phyloP scores from a whole-genome alignment of 371 early-diverging fungal genomes.

The Rhizomucor miehei region DNA sequence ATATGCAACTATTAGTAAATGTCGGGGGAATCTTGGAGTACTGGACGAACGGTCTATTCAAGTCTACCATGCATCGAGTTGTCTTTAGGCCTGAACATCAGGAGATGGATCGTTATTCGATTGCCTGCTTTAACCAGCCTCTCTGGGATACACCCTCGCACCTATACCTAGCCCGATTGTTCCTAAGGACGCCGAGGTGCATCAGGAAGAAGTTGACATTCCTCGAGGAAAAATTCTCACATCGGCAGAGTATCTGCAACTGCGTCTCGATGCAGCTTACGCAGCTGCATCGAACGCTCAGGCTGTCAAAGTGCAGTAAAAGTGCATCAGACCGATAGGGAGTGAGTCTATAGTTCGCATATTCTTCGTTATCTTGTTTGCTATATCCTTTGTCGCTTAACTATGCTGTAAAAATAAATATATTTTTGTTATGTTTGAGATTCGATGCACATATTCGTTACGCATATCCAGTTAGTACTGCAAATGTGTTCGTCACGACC shows the following conservation, averaged over 20 bases:
- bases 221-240: conserved; percentile 2
- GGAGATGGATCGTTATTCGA: conserved; percentile 62
- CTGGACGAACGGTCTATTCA: conserved; percentile 72
- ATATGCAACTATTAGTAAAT: conserved; percentile 67
- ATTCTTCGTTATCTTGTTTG: too few species aligned
- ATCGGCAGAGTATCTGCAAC: conserved; percentile 6
- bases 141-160: conserved; percentile 33
- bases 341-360: too few species aligned
- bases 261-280: conserved; percentile 12
- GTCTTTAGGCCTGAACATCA: conserved; percentile 58
- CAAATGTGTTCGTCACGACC: too few species aligned
- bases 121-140: conserved; percentile 70
- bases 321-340: too few species aligned
- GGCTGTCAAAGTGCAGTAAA: too few species aligned
- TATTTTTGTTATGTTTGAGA: too few species aligned
- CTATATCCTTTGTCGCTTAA: too few species aligned
- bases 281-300: neutral
- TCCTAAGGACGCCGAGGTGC: conserved; percentile 1
- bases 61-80: conserved; percentile 72
- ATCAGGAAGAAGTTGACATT: too few species aligned
- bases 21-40: conserved; percentile 62
- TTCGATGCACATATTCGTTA: too few species aligned
- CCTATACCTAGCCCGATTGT: conserved; percentile 43
- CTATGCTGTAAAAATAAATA: too few species aligned
- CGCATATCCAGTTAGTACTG: too few species aligned